A percentile compares a stretch with the other conserved stretches of the same genome.
phyloP scores from a whole-genome alignment of 2,329 filamentous ascomycete genomes.

The Aspergillus quadricinctus region DNA sequence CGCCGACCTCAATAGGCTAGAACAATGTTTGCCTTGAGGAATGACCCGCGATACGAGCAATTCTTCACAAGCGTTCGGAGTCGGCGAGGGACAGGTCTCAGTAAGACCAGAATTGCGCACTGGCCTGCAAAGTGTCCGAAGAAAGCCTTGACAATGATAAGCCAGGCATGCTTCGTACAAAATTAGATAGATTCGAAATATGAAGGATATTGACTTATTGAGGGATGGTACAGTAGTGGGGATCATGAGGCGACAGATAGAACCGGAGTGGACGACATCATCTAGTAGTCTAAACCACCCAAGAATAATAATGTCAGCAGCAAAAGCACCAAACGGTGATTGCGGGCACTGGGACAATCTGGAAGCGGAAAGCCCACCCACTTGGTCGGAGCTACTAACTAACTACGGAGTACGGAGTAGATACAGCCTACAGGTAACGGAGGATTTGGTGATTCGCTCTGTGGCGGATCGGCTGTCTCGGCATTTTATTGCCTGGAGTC shows the following conservation, averaged over 20 bases:
- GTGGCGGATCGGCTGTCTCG: slow-evolving; percentile 13
- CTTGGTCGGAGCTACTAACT: slow-evolving; percentile 1
- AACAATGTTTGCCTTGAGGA: not conserved
- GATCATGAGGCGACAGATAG: not conserved
- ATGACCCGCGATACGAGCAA: not conserved
- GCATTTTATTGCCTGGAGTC: slow-evolving; percentile 3
- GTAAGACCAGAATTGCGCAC: slow-evolving; percentile 17
- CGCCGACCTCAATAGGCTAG: not conserved
- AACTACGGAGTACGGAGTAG: not conserved
- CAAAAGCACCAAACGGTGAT: slow-evolving; percentile 2
- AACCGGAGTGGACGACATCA: slow-evolving; percentile 7
- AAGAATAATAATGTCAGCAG: slow-evolving; percentile 7
- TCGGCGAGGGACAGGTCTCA: slow-evolving; percentile 17
- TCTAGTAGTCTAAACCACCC: not conserved
- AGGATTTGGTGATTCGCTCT: not conserved
- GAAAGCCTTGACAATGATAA: slow-evolving; percentile 8
- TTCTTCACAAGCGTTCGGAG: slow-evolving; percentile 1
- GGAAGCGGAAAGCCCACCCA: slow-evolving; percentile 16
- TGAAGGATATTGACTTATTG: not conserved
- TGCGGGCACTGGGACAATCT: slow-evolving; percentile 7
- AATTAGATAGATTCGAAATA: slow-evolving; percentile 1
- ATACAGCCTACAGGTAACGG: too few relatives aligned
- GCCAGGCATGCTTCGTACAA: slow-evolving; percentile 16
- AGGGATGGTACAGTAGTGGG: not conserved
- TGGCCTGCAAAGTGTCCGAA: slow-evolving; percentile 10